These are phyloP conservation scores for Stachybotrys echinatus DNA, from an alignment of 2,329 filamentous ascomycete genomes.

Conservation along the genomic window DNA sequence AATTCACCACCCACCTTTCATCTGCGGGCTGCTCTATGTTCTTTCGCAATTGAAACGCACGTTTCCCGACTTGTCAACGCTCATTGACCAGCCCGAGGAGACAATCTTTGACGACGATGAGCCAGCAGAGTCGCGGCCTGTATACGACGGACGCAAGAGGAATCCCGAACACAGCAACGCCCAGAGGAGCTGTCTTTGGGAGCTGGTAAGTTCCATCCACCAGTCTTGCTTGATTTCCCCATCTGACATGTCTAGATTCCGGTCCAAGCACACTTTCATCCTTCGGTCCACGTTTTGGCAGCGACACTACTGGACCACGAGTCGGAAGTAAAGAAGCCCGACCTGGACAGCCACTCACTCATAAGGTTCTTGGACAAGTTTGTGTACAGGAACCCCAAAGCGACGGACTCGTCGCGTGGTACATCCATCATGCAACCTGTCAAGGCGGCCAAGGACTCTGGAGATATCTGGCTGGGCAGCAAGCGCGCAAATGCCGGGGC, in stretches of 20 bases:
- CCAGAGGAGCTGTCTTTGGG: conserved; percentile 91
- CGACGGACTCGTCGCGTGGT: conserved; percentile 62
- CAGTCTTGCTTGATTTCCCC: not conserved
- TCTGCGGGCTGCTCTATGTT: conserved; percentile 88
- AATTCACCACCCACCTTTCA: conserved; percentile 87
- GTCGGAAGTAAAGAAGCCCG: conserved; percentile 78
- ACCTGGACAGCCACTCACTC: conserved; percentile 82
- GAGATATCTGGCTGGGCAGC: conserved; percentile 51
- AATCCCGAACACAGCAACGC: conserved; percentile 90
- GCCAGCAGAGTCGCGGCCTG: conserved; percentile 28
- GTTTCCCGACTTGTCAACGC: conserved; percentile 73
- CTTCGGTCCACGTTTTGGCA: conserved; percentile 83
- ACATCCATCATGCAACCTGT: conserved; percentile 96
- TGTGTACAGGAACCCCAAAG: conserved; percentile 92
- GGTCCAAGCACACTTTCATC: conserved; percentile 71
- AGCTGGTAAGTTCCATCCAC: conserved; percentile 54
- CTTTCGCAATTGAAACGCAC: conserved; percentile 72
- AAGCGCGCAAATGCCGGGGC: conserved; percentile 32
- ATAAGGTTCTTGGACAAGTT: conserved; percentile 97
- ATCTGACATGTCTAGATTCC: conserved; percentile 25
- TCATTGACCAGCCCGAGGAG: conserved; percentile 77
- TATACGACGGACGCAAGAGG: conserved; percentile 85
- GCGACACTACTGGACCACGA: conserved; percentile 63
- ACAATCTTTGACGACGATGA: conserved; percentile 62
- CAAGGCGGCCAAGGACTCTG: conserved; percentile 42